Evolutionary conservation across 2,329 filamentous ascomycete genomes (phyloP), one percentile per base, ranked within the genome.

Genomic region (Pleomassaria siparia): DNA sequence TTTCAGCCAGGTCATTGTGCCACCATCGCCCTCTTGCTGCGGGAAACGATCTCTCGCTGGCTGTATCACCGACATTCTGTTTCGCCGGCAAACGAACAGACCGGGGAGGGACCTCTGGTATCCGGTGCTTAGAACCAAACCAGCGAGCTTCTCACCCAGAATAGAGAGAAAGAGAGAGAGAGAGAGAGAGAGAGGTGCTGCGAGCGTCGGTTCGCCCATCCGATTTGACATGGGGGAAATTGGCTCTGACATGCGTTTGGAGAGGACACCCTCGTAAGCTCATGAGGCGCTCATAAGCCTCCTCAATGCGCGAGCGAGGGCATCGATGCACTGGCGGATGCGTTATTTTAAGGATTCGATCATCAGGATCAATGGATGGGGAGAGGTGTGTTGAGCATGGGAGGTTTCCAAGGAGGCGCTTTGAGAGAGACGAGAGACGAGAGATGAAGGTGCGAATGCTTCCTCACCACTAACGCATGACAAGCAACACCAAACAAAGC

Each of bases 1-100:
- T 56, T 56, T 56, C 50, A 42, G 32, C 5, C 10, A 18, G 5
- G 12, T 4, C 32, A 22, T 5, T 10, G 35, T 20, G 35, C 35
- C 35, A 37, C 35, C 35, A 37, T 37, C 35, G 18, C n/a, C 10
- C 35, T 7, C 35, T 22, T 18, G 18, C 3, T 6, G 10, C 20
- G 35, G 35, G 35, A 37, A 37, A 37, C 35, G 35, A 37, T 37
- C 35, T 37, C 35, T 37, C 20, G 35, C 35, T 21, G 35, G 35
- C 35, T 37, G 20, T 20, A 12, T 13, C 35, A 20, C 35, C 35
- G 35, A 37, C 18, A 22, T 20, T 3, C 2, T 20, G 35, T 37
- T 37, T 37, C 42, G 42, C 28, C 42, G 42, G 42, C 20, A 35
- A 44, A 44, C 42, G 15, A 4, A 28, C 29, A 35, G 32, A 44